Percentiles rank a stretch among this genome's conserved stretches.
These are phyloP conservation scores for Linum usitatissimum DNA, from an alignment of 345 rosid species.

Conservation along the genomic window DNA sequence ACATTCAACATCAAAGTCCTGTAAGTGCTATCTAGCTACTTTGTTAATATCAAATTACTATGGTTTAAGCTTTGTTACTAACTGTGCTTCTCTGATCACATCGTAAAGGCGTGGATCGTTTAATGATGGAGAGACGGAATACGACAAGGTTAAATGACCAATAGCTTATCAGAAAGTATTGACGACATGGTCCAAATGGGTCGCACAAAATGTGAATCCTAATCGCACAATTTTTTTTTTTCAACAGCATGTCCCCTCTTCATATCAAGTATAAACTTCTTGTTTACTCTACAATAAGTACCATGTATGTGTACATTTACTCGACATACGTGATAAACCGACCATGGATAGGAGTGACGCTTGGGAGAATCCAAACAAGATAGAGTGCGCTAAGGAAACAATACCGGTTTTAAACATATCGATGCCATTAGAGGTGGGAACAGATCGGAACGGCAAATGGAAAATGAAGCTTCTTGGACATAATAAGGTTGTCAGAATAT, in stretches of 20 bases:
- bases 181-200: slow-evolving; percentile 18
- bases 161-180: slow-evolving; percentile 17
- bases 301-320: no score
- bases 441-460: slow-evolving; percentile 11
- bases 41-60: background rate
- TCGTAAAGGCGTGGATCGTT: slow-evolving; percentile 10
- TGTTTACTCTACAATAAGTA: background rate
- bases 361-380: slow-evolving; percentile 18
- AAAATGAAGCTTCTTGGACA: slow-evolving; percentile 13
- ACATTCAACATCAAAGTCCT: slow-evolving; percentile 35
- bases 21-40: slow-evolving; percentile 22
- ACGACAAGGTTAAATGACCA: slow-evolving; percentile 18
- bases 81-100: background rate
- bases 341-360: slow-evolving; percentile 17
- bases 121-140: slow-evolving; percentile 7
- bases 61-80: background rate
- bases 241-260: slow-evolving; percentile 24
- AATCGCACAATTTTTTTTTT: slow-evolving; percentile 13
- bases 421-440: slow-evolving; percentile 13
- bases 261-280: slow-evolving; percentile 12
- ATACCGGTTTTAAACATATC: slow-evolving; percentile 5
- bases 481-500: slow-evolving; percentile 19
- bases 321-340: no score
- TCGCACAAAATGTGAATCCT: slow-evolving; percentile 17
- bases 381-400: slow-evolving; percentile 18